Base-by-base conservation (phyloP, 2,329 filamentous ascomycete species). In the Xylariaceae sp. region DNA sequence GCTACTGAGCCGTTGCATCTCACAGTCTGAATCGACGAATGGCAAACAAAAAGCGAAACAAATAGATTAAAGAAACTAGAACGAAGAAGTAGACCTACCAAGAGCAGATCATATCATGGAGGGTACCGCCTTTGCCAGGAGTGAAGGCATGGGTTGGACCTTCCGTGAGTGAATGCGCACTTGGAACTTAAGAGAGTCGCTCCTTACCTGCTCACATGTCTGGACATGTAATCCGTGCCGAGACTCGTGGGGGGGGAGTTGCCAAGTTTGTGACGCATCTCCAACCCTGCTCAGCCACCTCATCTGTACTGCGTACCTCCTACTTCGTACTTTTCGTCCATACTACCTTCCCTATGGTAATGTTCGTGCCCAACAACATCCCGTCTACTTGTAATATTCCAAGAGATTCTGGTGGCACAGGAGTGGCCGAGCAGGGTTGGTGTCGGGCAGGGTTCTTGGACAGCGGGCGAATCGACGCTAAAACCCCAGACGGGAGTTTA, bases 1-100 rank as follows among this genome's bases (percentile, higher is more conserved):
- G 52, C 55, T 35, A 37, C 62, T 50, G 47, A 65, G 55, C 51
- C 64, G 66, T 35, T 64, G 66, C 68, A 70, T 70, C 18, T 64
- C 58, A 10, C 4, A 2, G 51, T 8, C 4, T 56, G 15, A 49
- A 48, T 18, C 5, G 51, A 50, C 15, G 8, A 18, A 47, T 18
- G 15, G 23, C 23, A 30, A 30, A 30, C 23, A 5, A 30, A 5
- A 30, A 30, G 5, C 23, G 23, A 30, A 30, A 30, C 23, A 5
- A 30, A 30, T 30, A 30, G 23, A 30, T 30, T 30, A 30, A 30
- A 30, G 5, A 30, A 4, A 30, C 17, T 30, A 30, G 23, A 30
- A 30, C 23, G 23, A 30, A 30, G 23, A 30, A 30, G 23, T 30
- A 30, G 23, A 30, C 23, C 23, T 30, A 30, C 23, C 23, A 30